Conservation (phyloP, 208 protist species). For the Naegleria lovaniensis region DNA sequence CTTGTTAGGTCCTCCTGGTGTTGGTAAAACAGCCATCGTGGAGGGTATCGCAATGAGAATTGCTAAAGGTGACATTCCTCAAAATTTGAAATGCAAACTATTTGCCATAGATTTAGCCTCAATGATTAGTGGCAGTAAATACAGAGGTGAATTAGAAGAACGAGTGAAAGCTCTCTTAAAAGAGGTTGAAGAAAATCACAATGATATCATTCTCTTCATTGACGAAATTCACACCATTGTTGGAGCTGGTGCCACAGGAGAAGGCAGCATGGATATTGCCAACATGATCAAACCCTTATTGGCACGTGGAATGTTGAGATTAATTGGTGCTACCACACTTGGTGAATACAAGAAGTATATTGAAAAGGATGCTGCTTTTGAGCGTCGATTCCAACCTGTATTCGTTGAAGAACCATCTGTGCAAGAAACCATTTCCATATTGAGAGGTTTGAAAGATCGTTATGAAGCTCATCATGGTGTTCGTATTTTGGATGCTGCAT, state of each 20-base stretch:
- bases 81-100: constrained; percentile 70
- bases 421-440: constrained; percentile 92
- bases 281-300: constrained; percentile 98
- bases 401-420: constrained; percentile 89
- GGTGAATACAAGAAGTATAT: constrained; percentile 94
- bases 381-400: constrained; percentile 95
- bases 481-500: constrained; percentile 73
- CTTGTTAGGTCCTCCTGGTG: constrained; percentile 91
- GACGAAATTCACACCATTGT: constrained; percentile 98
- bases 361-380: constrained; percentile 96
- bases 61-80: constrained; percentile 77
- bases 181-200: constrained; percentile 88
- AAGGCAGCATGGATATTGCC: constrained; percentile 92
- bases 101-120: constrained; percentile 94
- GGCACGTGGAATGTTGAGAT: constrained; percentile 87
- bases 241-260: constrained; percentile 78
- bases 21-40: constrained; percentile 81
- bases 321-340: constrained; percentile 94
- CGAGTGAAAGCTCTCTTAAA: constrained; percentile 97
- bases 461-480: constrained; percentile 83
- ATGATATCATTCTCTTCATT: constrained; percentile 98
- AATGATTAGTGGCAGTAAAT: constrained; percentile 97
- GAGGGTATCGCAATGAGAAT: constrained; percentile 83
- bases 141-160: constrained; percentile 99
- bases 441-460: constrained; percentile 86